Evolutionary conservation across 208 protist species (phyloP).

Genomic region (Tritrichomonas musculus): DNA sequence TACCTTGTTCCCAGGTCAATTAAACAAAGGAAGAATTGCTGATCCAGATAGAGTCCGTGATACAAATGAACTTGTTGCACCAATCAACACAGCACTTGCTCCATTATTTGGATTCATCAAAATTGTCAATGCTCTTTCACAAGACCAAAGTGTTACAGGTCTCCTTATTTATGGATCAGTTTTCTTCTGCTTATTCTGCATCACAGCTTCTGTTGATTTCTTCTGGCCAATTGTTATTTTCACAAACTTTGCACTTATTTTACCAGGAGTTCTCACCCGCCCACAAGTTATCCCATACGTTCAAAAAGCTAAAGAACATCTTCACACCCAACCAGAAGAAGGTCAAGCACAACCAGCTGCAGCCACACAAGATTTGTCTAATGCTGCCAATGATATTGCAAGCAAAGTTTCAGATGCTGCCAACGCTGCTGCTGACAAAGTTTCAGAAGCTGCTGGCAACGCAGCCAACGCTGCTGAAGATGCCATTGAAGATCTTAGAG

Average conservation of each 20-base stretch:
- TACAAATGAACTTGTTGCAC: background rate
- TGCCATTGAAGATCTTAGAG: too few relatives aligned
- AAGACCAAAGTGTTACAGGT: background rate
- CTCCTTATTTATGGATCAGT: background rate
- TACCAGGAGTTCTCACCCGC: background rate
- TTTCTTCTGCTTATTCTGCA: background rate
- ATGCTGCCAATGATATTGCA: too few relatives aligned
- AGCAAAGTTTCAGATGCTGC: too few relatives aligned
- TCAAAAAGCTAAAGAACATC: background rate
- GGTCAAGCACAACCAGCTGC: too few relatives aligned
- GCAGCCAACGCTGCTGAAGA: too few relatives aligned
- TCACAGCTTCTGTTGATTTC: background rate
- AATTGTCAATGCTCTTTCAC: background rate
- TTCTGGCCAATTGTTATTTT: background rate
- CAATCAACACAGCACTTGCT: background rate
- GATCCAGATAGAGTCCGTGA: background rate
- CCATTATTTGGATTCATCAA: background rate
- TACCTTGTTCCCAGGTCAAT: background rate
- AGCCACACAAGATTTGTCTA: too few relatives aligned
- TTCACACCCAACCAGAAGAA: too few relatives aligned
- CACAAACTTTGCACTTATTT: background rate
- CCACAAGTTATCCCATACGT: background rate
- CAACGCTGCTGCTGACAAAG: too few relatives aligned
- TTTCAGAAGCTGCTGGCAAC: too few relatives aligned
- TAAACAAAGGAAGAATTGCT: background rate